A percentile compares a stretch with the other conserved stretches of the same genome.
These are phyloP conservation scores for Pigoraptor vietnamica DNA, from an alignment of 78 protist species.

Conservation along the genomic window DNA sequence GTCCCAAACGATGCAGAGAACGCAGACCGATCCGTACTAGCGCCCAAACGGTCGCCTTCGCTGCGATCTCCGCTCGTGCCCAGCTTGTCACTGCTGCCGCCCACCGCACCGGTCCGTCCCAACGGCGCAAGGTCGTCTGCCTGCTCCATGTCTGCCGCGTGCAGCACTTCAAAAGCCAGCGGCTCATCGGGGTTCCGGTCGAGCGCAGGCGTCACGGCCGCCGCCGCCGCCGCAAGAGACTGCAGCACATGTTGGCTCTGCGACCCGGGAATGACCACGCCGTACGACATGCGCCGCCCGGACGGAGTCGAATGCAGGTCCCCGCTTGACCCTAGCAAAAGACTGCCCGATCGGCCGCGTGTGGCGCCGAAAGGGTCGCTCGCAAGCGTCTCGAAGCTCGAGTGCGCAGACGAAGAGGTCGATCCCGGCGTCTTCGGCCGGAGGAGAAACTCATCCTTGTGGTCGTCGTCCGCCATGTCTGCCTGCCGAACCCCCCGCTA, in stretches of 20 bases:
- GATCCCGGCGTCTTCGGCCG: background rate
- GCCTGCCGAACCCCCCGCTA: too few relatives aligned
- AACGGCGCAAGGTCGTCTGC: too few relatives aligned
- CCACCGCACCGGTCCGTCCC: too few relatives aligned
- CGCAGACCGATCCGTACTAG: too few relatives aligned
- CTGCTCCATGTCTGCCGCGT: too few relatives aligned
- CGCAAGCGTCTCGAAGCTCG: background rate
- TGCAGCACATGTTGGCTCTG: background rate
- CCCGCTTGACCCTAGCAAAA: background rate
- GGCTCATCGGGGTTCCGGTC: background rate
- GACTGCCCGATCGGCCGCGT: background rate
- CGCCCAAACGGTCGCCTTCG: too few relatives aligned
- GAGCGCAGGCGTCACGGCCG: background rate
- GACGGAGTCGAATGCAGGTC: background rate
- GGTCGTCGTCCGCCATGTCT: background rate
- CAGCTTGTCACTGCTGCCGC: too few relatives aligned
- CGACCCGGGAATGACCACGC: background rate
- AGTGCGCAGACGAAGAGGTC: background rate
- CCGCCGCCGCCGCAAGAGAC: background rate
- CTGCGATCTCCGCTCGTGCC: too few relatives aligned
- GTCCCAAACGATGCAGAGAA: too few relatives aligned
- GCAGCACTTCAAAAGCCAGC: too few relatives aligned
- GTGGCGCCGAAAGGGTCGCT: background rate
- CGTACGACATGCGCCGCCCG: background rate
- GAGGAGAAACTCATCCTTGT: background rate